A percentile compares a stretch with the other conserved stretches of the same genome.
Conservation (phyloP, 208 protist species). For the Trypanosoma vivax region DNA sequence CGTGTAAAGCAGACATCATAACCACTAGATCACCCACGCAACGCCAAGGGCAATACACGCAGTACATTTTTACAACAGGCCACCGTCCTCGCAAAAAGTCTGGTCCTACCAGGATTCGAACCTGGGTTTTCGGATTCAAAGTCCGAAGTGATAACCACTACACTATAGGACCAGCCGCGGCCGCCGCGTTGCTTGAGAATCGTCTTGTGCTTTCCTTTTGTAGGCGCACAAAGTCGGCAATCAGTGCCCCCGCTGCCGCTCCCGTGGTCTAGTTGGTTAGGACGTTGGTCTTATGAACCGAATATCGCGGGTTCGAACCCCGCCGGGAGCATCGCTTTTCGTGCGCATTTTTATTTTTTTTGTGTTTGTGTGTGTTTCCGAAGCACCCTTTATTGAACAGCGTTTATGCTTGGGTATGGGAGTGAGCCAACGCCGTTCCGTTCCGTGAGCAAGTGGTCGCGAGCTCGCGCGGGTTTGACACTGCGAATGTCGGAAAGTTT, state of each 20-base stretch:
- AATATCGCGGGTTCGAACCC: conserved; percentile 49
- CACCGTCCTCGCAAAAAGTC: conserved; percentile 17
- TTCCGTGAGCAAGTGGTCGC: too few species aligned
- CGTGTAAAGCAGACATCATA: conserved; percentile 64
- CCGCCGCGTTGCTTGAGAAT: not conserved
- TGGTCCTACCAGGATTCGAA: conserved; percentile 78
- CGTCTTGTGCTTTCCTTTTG: not conserved
- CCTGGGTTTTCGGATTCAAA: conserved; percentile 81
- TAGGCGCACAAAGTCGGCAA: not conserved
- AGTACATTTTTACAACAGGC: not conserved
- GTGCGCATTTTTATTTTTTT: not conserved
- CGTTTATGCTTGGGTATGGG: too few species aligned
- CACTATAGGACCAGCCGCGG: conserved; percentile 52
- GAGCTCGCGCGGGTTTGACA: too few species aligned
- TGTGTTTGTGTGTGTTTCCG: not conserved
- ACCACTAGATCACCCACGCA: conserved; percentile 58
- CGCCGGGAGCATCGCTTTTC: conserved; percentile 31
- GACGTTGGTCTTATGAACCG: conserved; percentile 52
- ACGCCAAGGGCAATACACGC: not conserved
- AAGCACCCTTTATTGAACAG: too few species aligned
- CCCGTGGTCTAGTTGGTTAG: conserved; percentile 52
- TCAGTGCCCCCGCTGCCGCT: conserved; percentile 2
- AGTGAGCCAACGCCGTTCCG: too few species aligned
- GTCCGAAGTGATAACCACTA: conserved; percentile 82
- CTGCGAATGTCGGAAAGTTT: too few species aligned